Evolutionary conservation across 768 basidiomycete species (phyloP), one percentile per base, ranked within the genome.

Genomic region (Imleria badia): DNA sequence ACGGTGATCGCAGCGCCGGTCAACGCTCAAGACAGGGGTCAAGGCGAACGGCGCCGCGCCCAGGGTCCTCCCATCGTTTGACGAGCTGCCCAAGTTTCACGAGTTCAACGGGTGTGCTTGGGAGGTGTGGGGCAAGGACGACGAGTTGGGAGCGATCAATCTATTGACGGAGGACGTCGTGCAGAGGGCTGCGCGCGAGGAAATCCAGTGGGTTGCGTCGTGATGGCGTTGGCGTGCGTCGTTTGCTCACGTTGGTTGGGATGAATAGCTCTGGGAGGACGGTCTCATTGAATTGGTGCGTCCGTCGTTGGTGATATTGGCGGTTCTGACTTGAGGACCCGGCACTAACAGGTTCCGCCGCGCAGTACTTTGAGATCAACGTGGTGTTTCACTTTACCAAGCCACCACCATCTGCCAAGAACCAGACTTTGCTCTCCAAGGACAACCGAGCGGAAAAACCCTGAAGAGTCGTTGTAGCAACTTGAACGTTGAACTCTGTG

Each of bases 61-160:
- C 54, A 60, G 77, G 30, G 72, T 71, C 13, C 61, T 75, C 12
- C 76, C 77, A 3, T 67, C 67, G 9, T 78, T 85, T 68, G 77
- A 84, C 75, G 73, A 80, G 72, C 63, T 79, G 62, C 70, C 77
- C 66, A 48, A 55, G 31, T 77, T 76, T 56, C 67, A 75, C 48
- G 65, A 75, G 33, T 71, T 76, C 58, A 63, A 60, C 9, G 86
- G 86, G 11, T 87, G 86, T 51, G 86, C 86, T 3, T 88, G 86
- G 86, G 75, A 74, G 5, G 75, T 87, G 11, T 87, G 85, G 85
- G 85, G 85, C 23, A 68, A 76, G 35, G 78, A 81, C 19, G 86
- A 88, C 56, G 74, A 87, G 60, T 73, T 87, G 19, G 86, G 86
- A 2, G 87, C 85, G 6, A 73, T 87, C 36, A 87, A 87, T 62